Conservation (phyloP, 1,284 basidiomycete genomes). For the Microbotryum lychnidis-dioicae region DNA sequence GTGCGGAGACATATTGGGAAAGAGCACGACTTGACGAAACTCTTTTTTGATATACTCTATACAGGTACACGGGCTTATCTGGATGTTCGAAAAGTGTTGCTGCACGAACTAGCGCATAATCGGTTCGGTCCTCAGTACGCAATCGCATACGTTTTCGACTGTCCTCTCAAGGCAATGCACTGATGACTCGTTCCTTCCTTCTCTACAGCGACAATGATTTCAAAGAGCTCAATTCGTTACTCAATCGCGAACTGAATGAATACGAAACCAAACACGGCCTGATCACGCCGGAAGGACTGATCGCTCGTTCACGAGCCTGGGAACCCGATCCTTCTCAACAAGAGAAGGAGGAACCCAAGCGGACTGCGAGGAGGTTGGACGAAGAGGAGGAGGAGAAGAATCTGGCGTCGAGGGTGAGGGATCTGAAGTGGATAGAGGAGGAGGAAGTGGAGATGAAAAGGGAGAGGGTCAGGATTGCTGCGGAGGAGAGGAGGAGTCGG, state of each 20-base stretch:
- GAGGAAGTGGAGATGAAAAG: slow-evolving; percentile 17
- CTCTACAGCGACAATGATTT: slow-evolving; percentile 45
- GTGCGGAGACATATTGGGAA: slow-evolving; percentile 31
- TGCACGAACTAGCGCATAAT: slow-evolving; percentile 69
- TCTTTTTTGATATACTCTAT: slow-evolving; percentile 56
- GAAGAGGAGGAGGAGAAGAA: slow-evolving; percentile 8
- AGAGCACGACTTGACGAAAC: slow-evolving; percentile 52
- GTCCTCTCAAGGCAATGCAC: neutral
- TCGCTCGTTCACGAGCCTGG: neutral
- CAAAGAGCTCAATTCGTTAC: slow-evolving; percentile 62
- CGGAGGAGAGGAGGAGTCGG: slow-evolving; percentile 13
- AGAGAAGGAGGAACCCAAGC: neutral
- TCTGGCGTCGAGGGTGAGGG: neutral
- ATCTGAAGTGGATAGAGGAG: slow-evolving; percentile 13
- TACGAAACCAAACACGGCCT: slow-evolving; percentile 47
- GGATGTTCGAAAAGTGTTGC: slow-evolving; percentile 58
- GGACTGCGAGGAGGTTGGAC: slow-evolving; percentile 5
- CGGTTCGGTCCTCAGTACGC: slow-evolving; percentile 62
- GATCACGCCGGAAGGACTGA: slow-evolving; percentile 16
- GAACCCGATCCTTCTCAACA: neutral
- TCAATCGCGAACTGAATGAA: slow-evolving; percentile 61
- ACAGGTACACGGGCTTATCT: slow-evolving; percentile 61
- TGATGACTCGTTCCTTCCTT: neutral
- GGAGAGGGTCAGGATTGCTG: slow-evolving; percentile 12
- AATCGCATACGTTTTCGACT: neutral